These are phyloP conservation scores for Pleomassaria siparia DNA, from an alignment of 2,329 filamentous ascomycete genomes.

Conservation along the genomic window DNA sequence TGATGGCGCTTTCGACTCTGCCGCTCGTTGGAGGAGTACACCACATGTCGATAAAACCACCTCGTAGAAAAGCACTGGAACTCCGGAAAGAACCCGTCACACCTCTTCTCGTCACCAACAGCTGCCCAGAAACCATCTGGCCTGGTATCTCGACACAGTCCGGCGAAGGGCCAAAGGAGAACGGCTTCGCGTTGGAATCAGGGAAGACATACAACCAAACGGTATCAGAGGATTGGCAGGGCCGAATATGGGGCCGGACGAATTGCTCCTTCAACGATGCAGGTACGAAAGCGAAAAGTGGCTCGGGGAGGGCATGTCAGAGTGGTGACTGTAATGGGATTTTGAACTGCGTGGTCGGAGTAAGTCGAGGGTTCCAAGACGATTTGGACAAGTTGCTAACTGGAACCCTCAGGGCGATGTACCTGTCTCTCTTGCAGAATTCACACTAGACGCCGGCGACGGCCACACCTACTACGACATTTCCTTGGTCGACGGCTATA, in stretches of 20 bases:
- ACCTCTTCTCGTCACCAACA: slow-evolving; percentile 70
- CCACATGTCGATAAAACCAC: slow-evolving; percentile 36
- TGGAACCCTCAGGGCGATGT: slow-evolving; percentile 60
- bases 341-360: slow-evolving; percentile 68
- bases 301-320: slow-evolving; percentile 60
- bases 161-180: slow-evolving; percentile 66
- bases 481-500: slow-evolving; percentile 83
- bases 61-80: slow-evolving; percentile 27
- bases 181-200: slow-evolving; percentile 67
- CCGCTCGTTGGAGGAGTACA: slow-evolving; percentile 31
- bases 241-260: slow-evolving; percentile 78
- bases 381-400: too few species aligned
- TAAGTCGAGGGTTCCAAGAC: slow-evolving; percentile 56
- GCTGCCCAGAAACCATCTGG: slow-evolving; percentile 71
- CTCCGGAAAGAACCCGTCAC: slow-evolving; percentile 38
- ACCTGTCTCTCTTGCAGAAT: slow-evolving; percentile 78
- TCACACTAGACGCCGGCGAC: slow-evolving; percentile 70
- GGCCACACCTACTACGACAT: slow-evolving; percentile 81
- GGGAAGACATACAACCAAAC: slow-evolving; percentile 62
- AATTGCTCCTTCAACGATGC: slow-evolving; percentile 76
- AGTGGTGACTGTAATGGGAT: slow-evolving; percentile 77
- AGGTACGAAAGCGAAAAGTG: slow-evolving; percentile 56
- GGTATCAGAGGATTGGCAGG: slow-evolving; percentile 75
- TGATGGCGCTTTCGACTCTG: slow-evolving; percentile 24
- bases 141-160: slow-evolving; percentile 74